Base-by-base conservation (phyloP, 1,139 yeast genomes). In the Tardiomyces blankii region DNA sequence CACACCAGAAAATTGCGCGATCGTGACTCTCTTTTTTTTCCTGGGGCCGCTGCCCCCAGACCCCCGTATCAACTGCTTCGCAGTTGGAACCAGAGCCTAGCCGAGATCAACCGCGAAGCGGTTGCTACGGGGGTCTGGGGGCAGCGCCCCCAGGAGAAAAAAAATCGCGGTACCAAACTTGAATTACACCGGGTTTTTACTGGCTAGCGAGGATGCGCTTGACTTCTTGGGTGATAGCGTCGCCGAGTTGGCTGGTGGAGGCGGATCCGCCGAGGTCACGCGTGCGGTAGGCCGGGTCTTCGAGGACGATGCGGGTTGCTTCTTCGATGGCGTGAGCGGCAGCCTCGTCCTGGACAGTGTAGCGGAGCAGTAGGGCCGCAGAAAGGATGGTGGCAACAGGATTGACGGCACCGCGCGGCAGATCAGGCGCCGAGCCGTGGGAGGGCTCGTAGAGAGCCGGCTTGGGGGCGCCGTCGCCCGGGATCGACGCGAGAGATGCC, bases 381-480 rank as follows among this genome's bases (percentile, higher is more conserved):
- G 93, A 83, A 60, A 85, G 72, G 55, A 85, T 83, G 18, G 93
- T 82, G 43, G 95, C 95, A 48, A 86, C 67, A 46, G 96, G 96
- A 64, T 87, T 87, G 40, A 84, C 95, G 64, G 80, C 80, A 56
- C 83, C 82, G 48, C 68, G 72, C 44, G 80, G 80, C 58, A 87
- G 77, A 63, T 87, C 96, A 41, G 96, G 96, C 23, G 95, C 96
- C 38, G 94, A 82, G 41, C 96, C 96, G 63, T 87, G 96, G 59
- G 95, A 85, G 54, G 96, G 96, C 67, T 87, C 96, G 63, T 87
- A 87, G 53, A 87, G 70, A 49, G 93, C 94, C 60, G 84, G 83
- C 0, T 93, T 91, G 32, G 73, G 69, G 68, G 82, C 82, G 63
- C 82, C 89, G n/a, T 28, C 39, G 2, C 49, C 50, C 47, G 94